Evolutionary conservation across 805 yeast species (phyloP), one percentile per base, ranked within the genome.

Genomic region (Yamadazyma endophytica): DNA sequence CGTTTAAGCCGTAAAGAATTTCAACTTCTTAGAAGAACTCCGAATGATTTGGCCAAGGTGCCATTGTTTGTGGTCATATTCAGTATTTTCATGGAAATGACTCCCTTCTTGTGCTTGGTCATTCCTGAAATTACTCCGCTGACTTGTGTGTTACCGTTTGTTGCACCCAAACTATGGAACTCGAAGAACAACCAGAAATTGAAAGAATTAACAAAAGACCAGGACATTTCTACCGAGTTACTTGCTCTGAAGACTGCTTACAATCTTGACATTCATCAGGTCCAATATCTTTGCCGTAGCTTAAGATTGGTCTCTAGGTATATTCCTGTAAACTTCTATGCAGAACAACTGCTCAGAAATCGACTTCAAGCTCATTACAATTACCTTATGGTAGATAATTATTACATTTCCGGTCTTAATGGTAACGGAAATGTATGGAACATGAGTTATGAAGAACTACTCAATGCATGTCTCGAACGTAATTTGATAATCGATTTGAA

Each of bases 101-200:
- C 81, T 0, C 79, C 81, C 1, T 13, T 73, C 1, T 39, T 78
- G 4, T 75, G 80, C 45, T 73, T 66, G 32, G 49, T 61, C 4
- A 47, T 75, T 29, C 84, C 84, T 0, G 73, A 70, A 39, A 46
- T 77, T 4, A 68, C 78, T 1, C 80, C 82, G 7, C 68, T 68
- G 56, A 76, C 81, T 8, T 77, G 82, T 49, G 58, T 73, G 7
- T 56, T 75, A 19, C 80, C 81, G 1, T 52, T 54, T 6, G 53
- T 73, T 15, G 43, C 63, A 21, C 67, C 71, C 24, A 59, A 52
- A 33, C 51, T 52, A 28, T 56, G 57, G 62, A 52, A 33, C 35
- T 47, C 39, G 1, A 38, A 40, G n/a, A 25, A 46, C 9, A 41
- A 38, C 14, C 28, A 25, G 2, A 30, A 36, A n/a, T 42, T 19